Percentiles rank a stretch among this genome's conserved stretches.
Evolutionary conservation across 2,329 filamentous ascomycete genomes (phyloP).

Genomic region (Verticillium tricorpus): DNA sequence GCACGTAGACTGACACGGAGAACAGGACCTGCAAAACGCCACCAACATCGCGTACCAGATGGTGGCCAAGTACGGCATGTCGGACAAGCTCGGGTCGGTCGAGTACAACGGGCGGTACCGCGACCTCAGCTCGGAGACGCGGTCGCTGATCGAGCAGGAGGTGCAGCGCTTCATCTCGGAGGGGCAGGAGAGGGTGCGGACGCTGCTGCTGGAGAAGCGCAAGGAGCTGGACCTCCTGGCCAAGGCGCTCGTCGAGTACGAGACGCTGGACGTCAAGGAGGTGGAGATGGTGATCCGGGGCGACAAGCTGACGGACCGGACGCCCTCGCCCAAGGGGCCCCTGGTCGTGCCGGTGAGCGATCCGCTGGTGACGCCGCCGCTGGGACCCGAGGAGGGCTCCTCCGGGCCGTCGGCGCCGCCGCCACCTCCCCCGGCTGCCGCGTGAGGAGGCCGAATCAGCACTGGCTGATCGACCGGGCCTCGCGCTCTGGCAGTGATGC

Average conservation of each 20-base stretch:
- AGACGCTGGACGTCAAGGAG: constrained; percentile 84
- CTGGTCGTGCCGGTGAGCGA: constrained; percentile 25
- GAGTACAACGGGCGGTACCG: constrained; percentile 81
- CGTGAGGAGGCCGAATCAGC: not conserved
- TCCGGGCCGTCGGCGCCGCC: constrained; percentile 5
- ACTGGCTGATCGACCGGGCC: too few species aligned
- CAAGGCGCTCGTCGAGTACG: constrained; percentile 87
- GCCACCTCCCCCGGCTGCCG: constrained; percentile 9
- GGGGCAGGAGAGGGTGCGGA: constrained; percentile 67
- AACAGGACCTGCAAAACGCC: constrained; percentile 74
- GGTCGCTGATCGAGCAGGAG: constrained; percentile 80
- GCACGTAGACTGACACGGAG: constrained; percentile 18
- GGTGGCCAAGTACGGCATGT: constrained; percentile 89
- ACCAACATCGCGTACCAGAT: constrained; percentile 81
- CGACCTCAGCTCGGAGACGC: constrained; percentile 78
- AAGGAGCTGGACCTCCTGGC: constrained; percentile 85
- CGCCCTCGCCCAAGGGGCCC: constrained; percentile 56
- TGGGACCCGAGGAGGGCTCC: constrained; percentile 5
- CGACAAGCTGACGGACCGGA: constrained; percentile 70
- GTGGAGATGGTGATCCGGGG: constrained; percentile 87
- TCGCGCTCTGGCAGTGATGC: too few species aligned
- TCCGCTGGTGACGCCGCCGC: not conserved
- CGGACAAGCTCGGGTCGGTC: constrained; percentile 79
- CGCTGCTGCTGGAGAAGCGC: constrained; percentile 68
- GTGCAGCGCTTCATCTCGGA: constrained; percentile 82